These are phyloP conservation scores for Emmonsiellopsis sp. DNA, from an alignment of 2,329 filamentous ascomycete genomes.

Conservation along the genomic window DNA sequence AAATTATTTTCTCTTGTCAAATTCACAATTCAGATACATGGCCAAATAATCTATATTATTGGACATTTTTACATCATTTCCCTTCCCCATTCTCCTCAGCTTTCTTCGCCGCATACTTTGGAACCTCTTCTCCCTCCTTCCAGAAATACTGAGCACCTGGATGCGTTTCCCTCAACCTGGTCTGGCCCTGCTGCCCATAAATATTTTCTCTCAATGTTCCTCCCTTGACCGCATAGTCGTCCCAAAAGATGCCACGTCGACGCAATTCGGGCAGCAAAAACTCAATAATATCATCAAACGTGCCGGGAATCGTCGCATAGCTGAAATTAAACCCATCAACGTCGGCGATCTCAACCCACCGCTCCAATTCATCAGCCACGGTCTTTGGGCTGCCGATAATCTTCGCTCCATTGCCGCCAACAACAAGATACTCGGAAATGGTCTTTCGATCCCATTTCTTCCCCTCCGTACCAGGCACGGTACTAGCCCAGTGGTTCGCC, in stretches of 20 bases:
- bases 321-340: slow-evolving; percentile 29
- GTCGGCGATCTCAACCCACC: slow-evolving; percentile 25
- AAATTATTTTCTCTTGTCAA: too few species aligned
- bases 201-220: slow-evolving; percentile 32
- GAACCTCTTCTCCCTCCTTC: slow-evolving; percentile 23
- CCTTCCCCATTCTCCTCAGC: background rate
- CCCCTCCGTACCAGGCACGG: slow-evolving; percentile 31
- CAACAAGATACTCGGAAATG: slow-evolving; percentile 24
- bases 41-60: too few species aligned
- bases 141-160: slow-evolving; percentile 28
- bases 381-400: slow-evolving; percentile 27
- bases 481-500: slow-evolving; percentile 36
- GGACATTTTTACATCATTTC: background rate
- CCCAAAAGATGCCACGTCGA: slow-evolving; percentile 29
- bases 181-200: slow-evolving; percentile 22
- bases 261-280: slow-evolving; percentile 25
- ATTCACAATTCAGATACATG: too few species aligned
- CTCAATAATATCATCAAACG: slow-evolving; percentile 27
- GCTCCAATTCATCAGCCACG: slow-evolving; percentile 28
- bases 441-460: slow-evolving; percentile 30
- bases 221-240: slow-evolving; percentile 25
- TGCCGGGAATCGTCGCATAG: slow-evolving; percentile 25
- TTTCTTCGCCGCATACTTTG: slow-evolving; percentile 12
- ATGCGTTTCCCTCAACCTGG: slow-evolving; percentile 24
- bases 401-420: slow-evolving; percentile 27